These are phyloP conservation scores for Picochlorum sp. DNA, from an alignment of 139 green algal genomes.

Conservation along the genomic window DNA sequence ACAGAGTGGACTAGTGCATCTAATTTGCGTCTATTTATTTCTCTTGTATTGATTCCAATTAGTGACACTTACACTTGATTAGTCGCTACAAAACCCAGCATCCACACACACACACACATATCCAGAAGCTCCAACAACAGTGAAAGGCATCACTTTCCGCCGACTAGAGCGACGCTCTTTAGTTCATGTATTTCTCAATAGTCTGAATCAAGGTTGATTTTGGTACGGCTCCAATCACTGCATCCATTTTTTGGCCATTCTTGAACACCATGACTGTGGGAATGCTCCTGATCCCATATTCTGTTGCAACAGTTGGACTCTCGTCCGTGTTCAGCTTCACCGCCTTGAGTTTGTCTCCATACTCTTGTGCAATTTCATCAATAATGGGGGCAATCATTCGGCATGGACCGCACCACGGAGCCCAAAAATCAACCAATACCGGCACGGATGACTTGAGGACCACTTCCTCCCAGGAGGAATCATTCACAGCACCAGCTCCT, in stretches of 20 bases:
- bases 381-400: constrained; percentile 87
- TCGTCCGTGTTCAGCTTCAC: constrained; percentile 99
- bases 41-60: background rate
- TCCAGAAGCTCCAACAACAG: too few species aligned
- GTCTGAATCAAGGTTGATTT: constrained; percentile 80
- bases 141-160: too few species aligned
- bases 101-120: too few species aligned
- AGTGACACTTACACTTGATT: background rate
- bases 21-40: background rate
- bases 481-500: constrained; percentile 60
- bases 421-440: constrained; percentile 96
- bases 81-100: too few species aligned
- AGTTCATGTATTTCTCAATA: constrained; percentile 85
- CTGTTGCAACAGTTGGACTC: constrained; percentile 77
- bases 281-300: constrained; percentile 94
- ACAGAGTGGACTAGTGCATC: constrained; percentile 34
- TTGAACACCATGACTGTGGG: constrained; percentile 98
- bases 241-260: constrained; percentile 87
- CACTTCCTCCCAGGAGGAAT: constrained; percentile 69
- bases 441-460: constrained; percentile 75
- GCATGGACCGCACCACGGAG: constrained; percentile 81
- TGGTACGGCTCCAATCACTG: constrained; percentile 95
- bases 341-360: constrained; percentile 55
- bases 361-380: constrained; percentile 75
- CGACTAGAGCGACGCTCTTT: too few species aligned